Evolutionary conservation across 2,329 filamentous ascomycete species (phyloP), one percentile per base, ranked within the genome.

Genomic region (Capronia americana): DNA sequence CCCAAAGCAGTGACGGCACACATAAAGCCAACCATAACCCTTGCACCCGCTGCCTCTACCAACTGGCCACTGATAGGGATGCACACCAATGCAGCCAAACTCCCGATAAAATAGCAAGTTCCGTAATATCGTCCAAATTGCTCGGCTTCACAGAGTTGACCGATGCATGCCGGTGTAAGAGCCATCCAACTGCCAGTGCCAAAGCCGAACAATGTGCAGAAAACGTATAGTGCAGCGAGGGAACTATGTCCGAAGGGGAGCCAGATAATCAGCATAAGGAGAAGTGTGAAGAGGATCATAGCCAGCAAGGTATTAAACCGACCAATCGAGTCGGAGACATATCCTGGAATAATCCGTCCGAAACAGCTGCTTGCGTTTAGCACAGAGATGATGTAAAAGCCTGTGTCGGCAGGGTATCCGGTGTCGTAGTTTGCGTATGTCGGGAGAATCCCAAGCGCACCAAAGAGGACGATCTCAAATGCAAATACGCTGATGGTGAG

Each of bases 381-480:
- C 2, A 83, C 76, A 2, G 82, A 79, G 1, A 84, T 75, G 7
- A 83, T 75, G 14, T 80, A 80, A 63, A 80, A 83, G 3, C 81
- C 80, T 0, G 77, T 75, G 20, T 71, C 68, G 10, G 50, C 28
- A 24, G 71, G 70, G 38, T 67, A 73, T 28, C 81, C 74, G 0
- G 74, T 63, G 5, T 76, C 71, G 38, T 82, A 71, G 0, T 77
- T 79, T 1, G 79, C 79, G 66, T 84, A 84, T 0, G 81, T 83
- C 0, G 83, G 82, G 1, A 84, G 72, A 7, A 84, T 76, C 1
- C 80, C 80, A 0, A 80, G 78, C n/a, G 80, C 78, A 12, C 81
- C 81, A 50, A 84, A 84, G 14, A 84, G 77, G 44, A 81, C 80
- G 57, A 84, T 81, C 55, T 85, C 83, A 23, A 84, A 79, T 1